These are phyloP conservation scores for Hypoxylon cercidicola DNA, from an alignment of 495 filamentous ascomycete genomes.

Conservation along the genomic window DNA sequence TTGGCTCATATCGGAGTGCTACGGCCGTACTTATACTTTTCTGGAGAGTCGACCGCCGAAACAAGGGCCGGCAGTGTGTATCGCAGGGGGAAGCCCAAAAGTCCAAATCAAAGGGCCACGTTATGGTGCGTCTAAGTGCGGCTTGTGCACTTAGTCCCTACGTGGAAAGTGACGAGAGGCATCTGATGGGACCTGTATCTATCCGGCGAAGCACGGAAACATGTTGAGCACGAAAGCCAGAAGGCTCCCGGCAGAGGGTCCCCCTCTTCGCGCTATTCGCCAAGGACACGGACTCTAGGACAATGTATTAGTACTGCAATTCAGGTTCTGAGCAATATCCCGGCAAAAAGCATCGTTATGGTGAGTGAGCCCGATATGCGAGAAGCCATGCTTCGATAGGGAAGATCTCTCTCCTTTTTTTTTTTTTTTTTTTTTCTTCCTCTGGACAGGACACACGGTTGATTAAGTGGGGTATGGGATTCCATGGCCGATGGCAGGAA, in stretches of 20 bases:
- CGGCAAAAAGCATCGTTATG: conserved; percentile 40
- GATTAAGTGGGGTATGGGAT: conserved; percentile 37
- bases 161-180: conserved; percentile 28
- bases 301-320: conserved; percentile 32
- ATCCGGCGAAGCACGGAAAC: conserved; percentile 42
- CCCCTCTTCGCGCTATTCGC: conserved; percentile 32
- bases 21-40: conserved; percentile 44
- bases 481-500: conserved; percentile 8
- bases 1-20: conserved; percentile 20
- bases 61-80: conserved; percentile 33
- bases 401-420: conserved; percentile 21
- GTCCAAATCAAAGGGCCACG: conserved; percentile 33
- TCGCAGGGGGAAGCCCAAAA: conserved; percentile 30
- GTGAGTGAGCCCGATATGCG: conserved; percentile 39
- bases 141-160: conserved; percentile 37
- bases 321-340: conserved; percentile 35
- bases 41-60: conserved; percentile 29
- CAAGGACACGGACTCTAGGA: conserved; percentile 31
- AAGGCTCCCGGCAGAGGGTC: conserved; percentile 39
- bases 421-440: conserved; percentile 11
- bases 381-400: conserved; percentile 43
- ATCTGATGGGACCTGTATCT: conserved; percentile 30
- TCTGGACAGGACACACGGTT: conserved; percentile 33
- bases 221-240: conserved; percentile 31
- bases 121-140: conserved; percentile 37